phyloP scores from a whole-genome alignment of 257 asterid genomes.

The Galeopsis tetrahit region DNA sequence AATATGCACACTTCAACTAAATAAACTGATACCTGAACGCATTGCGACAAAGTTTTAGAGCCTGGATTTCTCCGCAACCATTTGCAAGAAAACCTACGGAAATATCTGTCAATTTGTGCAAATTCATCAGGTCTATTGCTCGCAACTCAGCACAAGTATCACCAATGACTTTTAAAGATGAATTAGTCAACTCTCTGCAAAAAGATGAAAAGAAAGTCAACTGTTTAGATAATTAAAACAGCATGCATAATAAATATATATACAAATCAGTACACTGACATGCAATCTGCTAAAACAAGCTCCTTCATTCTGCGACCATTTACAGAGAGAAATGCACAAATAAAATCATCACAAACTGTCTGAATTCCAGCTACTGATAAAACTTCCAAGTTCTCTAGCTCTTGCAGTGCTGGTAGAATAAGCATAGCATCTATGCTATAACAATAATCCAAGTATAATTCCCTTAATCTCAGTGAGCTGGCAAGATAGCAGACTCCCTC shows the following conservation, averaged over 20 bases:
- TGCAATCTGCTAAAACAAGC: constrained; percentile 74
- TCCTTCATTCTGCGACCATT: constrained; percentile 82
- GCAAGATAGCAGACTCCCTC: constrained; percentile 69
- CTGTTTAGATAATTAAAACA: constrained; percentile 11
- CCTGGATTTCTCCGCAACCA: constrained; percentile 72
- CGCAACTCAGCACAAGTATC: constrained; percentile 57
- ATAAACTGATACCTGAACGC: constrained; percentile 60
- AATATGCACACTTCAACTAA: constrained; percentile 12
- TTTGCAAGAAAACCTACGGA: constrained; percentile 82
- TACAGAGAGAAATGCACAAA: constrained; percentile 46
- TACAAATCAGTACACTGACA: constrained; percentile 50
- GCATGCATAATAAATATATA: constrained; percentile 1
- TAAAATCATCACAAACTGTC: constrained; percentile 72
- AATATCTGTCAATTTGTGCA: constrained; percentile 74
- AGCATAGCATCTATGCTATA: constrained; percentile 73
- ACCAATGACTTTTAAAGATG: constrained; percentile 67
- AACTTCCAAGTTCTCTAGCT: constrained; percentile 81
- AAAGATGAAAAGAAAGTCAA: constrained; percentile 15
- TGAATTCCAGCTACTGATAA: constrained; percentile 73
- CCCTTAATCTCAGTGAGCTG: constrained; percentile 67
- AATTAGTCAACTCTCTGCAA: constrained; percentile 77
- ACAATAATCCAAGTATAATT: constrained; percentile 70
- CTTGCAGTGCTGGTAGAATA: constrained; percentile 66
- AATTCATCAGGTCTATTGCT: constrained; percentile 66
- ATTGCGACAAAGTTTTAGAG: constrained; percentile 67